Percentiles rank a stretch among this genome's conserved stretches.
phyloP scores from a whole-genome alignment of 169 alveolate genomes.

The Cryptosporidium andersoni region DNA sequence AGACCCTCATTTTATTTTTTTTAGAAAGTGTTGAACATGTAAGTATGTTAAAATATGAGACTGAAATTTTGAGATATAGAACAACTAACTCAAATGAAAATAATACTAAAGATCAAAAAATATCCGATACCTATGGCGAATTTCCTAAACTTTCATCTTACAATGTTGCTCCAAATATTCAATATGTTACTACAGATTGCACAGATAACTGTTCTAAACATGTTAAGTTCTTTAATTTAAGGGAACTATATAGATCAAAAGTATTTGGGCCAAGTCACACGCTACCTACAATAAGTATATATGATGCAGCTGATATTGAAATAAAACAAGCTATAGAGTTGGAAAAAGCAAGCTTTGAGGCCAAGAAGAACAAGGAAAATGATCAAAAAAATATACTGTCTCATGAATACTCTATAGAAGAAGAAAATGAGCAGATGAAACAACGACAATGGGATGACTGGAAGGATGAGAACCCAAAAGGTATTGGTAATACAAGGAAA shows the following conservation, averaged over 20 bases:
- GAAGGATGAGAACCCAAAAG: conserved; percentile 80
- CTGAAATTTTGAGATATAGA: neutral
- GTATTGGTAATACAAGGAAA: conserved; percentile 77
- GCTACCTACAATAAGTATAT: conserved; percentile 61
- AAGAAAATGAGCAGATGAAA: conserved; percentile 76
- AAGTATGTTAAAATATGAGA: conserved; percentile 19
- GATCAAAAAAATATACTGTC: conserved; percentile 9
- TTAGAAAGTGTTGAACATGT: conserved; percentile 22
- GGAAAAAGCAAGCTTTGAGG: conserved; percentile 21
- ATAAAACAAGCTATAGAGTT: conserved; percentile 34
- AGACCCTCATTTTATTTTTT: conserved; percentile 30
- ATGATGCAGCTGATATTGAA: conserved; percentile 69
- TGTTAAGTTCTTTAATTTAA: neutral
- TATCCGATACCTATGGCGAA: neutral
- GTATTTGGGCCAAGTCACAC: conserved; percentile 63
- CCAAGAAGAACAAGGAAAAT: conserved; percentile 20
- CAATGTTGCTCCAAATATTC: conserved; percentile 34
- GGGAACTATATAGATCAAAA: conserved; percentile 17
- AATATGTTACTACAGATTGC: conserved; percentile 4
- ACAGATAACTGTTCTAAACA: neutral
- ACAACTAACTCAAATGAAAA: neutral
- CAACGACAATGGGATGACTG: conserved; percentile 80
- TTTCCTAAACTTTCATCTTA: conserved; percentile 3
- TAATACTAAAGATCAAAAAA: neutral
- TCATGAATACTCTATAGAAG: conserved; percentile 67